Evolutionary conservation across 2,329 filamentous ascomycete genomes (phyloP), one percentile per base, ranked within the genome.

Genomic region (Cladorrhinum sp.): DNA sequence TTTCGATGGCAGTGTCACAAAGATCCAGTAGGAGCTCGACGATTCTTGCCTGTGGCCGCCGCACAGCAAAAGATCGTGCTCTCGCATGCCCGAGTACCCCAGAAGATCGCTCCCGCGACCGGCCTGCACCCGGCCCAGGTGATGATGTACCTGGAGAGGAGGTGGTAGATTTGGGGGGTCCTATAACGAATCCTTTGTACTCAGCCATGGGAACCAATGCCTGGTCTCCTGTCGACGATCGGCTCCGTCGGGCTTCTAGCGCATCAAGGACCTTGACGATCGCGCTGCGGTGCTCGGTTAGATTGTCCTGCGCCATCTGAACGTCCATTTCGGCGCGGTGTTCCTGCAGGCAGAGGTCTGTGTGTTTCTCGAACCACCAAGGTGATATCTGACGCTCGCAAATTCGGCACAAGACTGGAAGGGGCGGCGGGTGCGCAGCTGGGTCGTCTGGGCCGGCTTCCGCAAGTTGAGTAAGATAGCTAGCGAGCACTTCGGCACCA

Each of bases 361-460:
- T 96, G 73, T 99, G 95, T 75, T 98, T 99, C 76, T 99, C 95
- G 69, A 99, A 99, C 96, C 95, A 99, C 95, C 95, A 99, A 0
- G 94, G 92, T 3, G 92, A 92, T 63, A 99, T 98, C 64, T 97
- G 92, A 58, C 95, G 91, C 73, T 99, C 95, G 74, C 95, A 99
- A 59, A 99, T 98, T 57, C 95, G 92, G 74, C 95, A 99, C 16
- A 99, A 84, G 3, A 98, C 89, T 0, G 92, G 91, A 10, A 87
- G 81, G 0, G 94, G 92, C 2, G 92, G 91, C 9, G 92, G 87
- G 72, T 93, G 88, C 69, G 88, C 86, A 55, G 85, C 84, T 20
- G 90, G 87, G 64, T 90, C 91, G 46, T 90, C 89, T 26, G 88
- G 81, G 55, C 90, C 91, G 46, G 87, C 86, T 72, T 99, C 95